phyloP scores from a whole-genome alignment of 2,329 filamentous ascomycete species.

The Hysterium pulicare region DNA sequence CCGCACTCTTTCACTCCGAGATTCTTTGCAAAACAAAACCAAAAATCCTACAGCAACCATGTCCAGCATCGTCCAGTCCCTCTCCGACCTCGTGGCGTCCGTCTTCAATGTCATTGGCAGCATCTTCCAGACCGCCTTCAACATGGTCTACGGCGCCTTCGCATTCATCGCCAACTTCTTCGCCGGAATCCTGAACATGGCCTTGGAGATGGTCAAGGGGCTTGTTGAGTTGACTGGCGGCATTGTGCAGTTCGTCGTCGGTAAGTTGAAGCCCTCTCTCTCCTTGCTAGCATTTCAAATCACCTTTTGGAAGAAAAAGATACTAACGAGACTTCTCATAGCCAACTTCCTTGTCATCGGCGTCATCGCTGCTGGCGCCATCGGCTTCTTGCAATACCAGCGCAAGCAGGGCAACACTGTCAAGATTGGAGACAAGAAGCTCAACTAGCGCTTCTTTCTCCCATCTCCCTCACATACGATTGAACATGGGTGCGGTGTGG shows the following conservation, averaged over 20 bases:
- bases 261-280: conserved; percentile 20
- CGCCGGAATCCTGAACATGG: conserved; percentile 23
- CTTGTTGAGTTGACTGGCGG: conserved; percentile 33
- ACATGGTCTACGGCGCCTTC: conserved; percentile 28
- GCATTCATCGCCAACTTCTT: conserved; percentile 25
- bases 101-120: conserved; percentile 32
- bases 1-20: no score
- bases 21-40: conserved; percentile 2
- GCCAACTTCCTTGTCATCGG: conserved; percentile 35
- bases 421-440: conserved; percentile 35
- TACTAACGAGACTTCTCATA: conserved; percentile 6
- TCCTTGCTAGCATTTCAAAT: not conserved
- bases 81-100: conserved; percentile 29
- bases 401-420: conserved; percentile 33
- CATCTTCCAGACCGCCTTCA: conserved; percentile 33
- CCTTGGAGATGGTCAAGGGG: conserved; percentile 31
- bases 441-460: conserved; percentile 19
- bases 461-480: not conserved
- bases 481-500: not conserved
- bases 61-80: conserved; percentile 31
- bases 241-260: conserved; percentile 29
- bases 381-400: conserved; percentile 37
- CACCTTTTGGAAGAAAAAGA: not conserved
- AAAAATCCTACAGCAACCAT: conserved; percentile 15
- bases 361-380: conserved; percentile 26